Evolutionary conservation across 2,329 filamentous ascomycete genomes (phyloP).

Genomic region (Endoconidiophora polonica): DNA sequence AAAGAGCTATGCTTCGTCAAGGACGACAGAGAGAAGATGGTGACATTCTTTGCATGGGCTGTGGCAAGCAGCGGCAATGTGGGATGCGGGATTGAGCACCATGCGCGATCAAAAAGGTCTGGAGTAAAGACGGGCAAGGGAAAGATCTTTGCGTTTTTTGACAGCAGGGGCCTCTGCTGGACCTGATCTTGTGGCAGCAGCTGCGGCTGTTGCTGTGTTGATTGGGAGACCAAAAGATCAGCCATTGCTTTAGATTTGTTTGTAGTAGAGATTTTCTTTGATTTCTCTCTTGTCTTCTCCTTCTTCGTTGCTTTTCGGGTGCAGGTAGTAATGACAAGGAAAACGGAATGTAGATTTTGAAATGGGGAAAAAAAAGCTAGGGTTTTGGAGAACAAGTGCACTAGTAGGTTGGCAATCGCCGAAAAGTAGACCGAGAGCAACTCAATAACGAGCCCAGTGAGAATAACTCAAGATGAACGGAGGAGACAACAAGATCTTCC

Average conservation of each 20-base stretch:
- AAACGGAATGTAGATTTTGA: neutral
- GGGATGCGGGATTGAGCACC: constrained; percentile 74
- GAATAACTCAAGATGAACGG: no score
- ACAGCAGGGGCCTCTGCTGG: neutral
- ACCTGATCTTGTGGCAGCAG: neutral
- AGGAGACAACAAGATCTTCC: no score
- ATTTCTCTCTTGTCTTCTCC: no score
- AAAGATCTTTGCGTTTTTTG: constrained; percentile 19
- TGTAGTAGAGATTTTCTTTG: no score
- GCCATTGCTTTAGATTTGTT: no score
- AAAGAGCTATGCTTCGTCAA: constrained; percentile 66
- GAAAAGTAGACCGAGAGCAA: no score
- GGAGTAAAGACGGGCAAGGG: constrained; percentile 35
- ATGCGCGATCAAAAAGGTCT: constrained; percentile 55
- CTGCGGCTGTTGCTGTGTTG: constrained; percentile 1
- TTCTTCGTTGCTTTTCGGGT: no score
- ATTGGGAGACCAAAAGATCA: no score
- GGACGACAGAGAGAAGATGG: constrained; percentile 72
- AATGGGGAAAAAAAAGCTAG: neutral
- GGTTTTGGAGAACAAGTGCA: neutral
- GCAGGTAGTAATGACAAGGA: no score
- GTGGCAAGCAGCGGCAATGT: constrained; percentile 78
- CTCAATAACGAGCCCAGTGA: no score
- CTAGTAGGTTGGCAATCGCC: no score
- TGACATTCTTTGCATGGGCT: constrained; percentile 70